These are phyloP conservation scores for Arbutus unedo DNA, from an alignment of 148 eudicot species.

Conservation along the genomic window DNA sequence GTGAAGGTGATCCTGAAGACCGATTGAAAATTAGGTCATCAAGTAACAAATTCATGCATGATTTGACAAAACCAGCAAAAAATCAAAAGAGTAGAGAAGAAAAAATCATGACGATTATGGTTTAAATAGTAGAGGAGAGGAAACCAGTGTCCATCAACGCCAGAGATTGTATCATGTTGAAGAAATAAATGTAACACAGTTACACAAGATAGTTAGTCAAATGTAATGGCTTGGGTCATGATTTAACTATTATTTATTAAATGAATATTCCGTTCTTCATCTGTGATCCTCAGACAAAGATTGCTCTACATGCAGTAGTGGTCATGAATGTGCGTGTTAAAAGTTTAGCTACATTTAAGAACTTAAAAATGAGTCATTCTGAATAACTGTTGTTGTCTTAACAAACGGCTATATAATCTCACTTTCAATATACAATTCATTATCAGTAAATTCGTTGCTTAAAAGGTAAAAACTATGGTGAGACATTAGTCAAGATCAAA, in stretches of 20 bases:
- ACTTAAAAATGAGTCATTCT: background rate
- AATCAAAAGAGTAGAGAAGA: too few relatives aligned
- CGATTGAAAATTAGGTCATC: background rate
- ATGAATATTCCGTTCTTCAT: background rate
- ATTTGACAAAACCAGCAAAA: too few relatives aligned
- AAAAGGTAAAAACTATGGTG: too few relatives aligned
- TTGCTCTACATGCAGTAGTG: background rate
- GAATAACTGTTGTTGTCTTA: background rate
- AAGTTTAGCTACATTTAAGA: background rate
- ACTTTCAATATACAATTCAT: too few relatives aligned
- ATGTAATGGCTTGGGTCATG: background rate
- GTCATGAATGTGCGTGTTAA: background rate
- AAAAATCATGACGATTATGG: background rate
- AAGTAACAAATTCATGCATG: background rate
- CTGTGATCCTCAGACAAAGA: background rate
- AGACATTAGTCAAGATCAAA: background rate
- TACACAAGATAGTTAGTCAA: background rate
- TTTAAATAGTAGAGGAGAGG: background rate
- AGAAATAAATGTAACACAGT: background rate
- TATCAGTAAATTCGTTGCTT: too few relatives aligned
- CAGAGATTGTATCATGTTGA: background rate
- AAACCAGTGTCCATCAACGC: background rate
- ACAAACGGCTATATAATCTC: background rate
- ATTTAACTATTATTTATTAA: background rate
- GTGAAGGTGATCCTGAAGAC: conserved; percentile 60